Evolutionary conservation across 2,329 filamentous ascomycete species (phyloP).

Genomic region (Xylaria digitata): DNA sequence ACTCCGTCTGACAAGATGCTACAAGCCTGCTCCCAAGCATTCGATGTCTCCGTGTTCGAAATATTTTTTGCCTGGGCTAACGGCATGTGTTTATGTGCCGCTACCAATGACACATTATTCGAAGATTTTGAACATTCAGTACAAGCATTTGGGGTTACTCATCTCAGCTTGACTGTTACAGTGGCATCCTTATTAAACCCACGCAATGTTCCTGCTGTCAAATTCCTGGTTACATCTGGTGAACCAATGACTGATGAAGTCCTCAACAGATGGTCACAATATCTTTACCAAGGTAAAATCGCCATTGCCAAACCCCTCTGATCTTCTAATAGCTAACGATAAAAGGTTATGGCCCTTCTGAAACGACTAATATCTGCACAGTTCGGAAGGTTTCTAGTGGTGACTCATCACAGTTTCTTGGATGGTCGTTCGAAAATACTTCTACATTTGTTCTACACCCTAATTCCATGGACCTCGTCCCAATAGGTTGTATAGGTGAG

Average conservation of each 20-base stretch:
- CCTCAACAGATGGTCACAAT: slow-evolving; percentile 73
- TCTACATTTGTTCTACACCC: slow-evolving; percentile 73
- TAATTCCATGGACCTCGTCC: slow-evolving; percentile 64
- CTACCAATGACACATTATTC: slow-evolving; percentile 78
- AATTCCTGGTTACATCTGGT: slow-evolving; percentile 83
- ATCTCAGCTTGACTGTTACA: slow-evolving; percentile 87
- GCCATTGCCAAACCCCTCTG: neutral
- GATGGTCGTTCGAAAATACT: slow-evolving; percentile 78
- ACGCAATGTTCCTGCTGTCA: slow-evolving; percentile 73
- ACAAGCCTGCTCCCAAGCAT: slow-evolving; percentile 85
- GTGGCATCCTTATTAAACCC: slow-evolving; percentile 81
- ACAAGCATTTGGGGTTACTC: slow-evolving; percentile 72
- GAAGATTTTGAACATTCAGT: slow-evolving; percentile 77
- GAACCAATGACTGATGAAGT: slow-evolving; percentile 82
- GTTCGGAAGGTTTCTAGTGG: slow-evolving; percentile 69
- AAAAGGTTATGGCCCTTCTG: slow-evolving; percentile 79
- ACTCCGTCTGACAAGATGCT: slow-evolving; percentile 69
- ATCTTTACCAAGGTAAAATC: slow-evolving; percentile 74
- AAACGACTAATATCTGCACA: slow-evolving; percentile 89
- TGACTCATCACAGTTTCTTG: slow-evolving; percentile 80
- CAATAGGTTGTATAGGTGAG: slow-evolving; percentile 80
- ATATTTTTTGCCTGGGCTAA: slow-evolving; percentile 86
- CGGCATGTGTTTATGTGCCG: slow-evolving; percentile 83
- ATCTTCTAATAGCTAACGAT: slow-evolving; percentile 17
- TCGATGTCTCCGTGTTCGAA: slow-evolving; percentile 90